phyloP scores from a whole-genome alignment of 2,329 filamentous ascomycete species.

The Aspergillus phoenicis region DNA sequence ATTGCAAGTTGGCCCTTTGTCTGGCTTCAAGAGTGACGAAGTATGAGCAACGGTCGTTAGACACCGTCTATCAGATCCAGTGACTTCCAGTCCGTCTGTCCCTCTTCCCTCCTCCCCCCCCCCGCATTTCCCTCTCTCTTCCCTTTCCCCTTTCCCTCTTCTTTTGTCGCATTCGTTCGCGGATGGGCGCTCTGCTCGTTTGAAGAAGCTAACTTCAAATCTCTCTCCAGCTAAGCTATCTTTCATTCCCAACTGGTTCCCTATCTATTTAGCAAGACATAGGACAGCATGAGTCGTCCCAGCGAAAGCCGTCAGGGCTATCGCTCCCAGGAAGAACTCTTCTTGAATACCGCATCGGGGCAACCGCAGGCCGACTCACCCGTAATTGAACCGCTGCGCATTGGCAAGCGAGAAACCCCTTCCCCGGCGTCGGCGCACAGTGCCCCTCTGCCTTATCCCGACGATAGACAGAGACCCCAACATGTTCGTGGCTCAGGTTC shows the following conservation, averaged over 20 bases:
- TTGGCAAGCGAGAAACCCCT: conserved; percentile 75
- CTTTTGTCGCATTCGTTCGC: not conserved
- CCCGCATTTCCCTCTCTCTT: conserved; percentile 7
- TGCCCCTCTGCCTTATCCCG: conserved; percentile 70
- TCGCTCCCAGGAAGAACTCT: conserved; percentile 81
- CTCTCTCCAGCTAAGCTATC: not conserved
- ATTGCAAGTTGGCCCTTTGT: not conserved
- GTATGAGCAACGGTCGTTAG: not conserved
- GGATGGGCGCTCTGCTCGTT: not conserved
- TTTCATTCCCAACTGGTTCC: not conserved
- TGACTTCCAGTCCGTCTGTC: conserved; percentile 6
- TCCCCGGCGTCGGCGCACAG: conserved; percentile 53
- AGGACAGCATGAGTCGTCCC: conserved; percentile 48
- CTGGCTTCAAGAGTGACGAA: not conserved
- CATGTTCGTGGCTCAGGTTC: conserved; percentile 36
- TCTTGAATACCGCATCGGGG: conserved; percentile 50
- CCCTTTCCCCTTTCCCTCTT: not conserved
- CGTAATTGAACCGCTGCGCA: conserved; percentile 79
- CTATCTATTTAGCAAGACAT: not conserved
- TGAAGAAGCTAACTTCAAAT: not conserved
- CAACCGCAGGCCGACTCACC: conserved; percentile 63
- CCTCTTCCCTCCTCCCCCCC: not conserved
- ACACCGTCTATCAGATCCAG: not conserved
- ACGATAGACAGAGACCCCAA: conserved; percentile 56
- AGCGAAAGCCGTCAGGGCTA: conserved; percentile 59